These are phyloP conservation scores for Lasiodiplodia theobromae DNA, from an alignment of 2,329 filamentous ascomycete species.

Conservation along the genomic window DNA sequence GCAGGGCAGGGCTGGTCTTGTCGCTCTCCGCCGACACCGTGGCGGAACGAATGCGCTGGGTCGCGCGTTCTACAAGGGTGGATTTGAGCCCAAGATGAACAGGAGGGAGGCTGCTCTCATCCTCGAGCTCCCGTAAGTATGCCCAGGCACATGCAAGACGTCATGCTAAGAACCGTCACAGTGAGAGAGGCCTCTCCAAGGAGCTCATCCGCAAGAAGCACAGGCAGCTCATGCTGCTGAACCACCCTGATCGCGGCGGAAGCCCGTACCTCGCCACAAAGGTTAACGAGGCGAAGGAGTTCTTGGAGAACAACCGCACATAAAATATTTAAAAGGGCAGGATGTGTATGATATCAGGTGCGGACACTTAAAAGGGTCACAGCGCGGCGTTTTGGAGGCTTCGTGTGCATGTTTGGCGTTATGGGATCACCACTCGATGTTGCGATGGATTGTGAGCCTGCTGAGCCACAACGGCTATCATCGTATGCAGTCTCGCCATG, in stretches of 20 bases:
- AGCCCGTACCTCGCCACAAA: constrained; percentile 97
- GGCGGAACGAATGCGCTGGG: constrained; percentile 75
- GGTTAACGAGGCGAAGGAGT: constrained; percentile 97
- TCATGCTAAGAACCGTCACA: constrained; percentile 46
- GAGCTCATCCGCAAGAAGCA: constrained; percentile 96
- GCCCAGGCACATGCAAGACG: not conserved
- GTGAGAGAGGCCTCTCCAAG: constrained; percentile 85
- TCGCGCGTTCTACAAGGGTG: constrained; percentile 95
- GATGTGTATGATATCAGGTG: constrained; percentile 20
- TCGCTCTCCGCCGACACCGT: constrained; percentile 84
- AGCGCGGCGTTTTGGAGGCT: constrained; percentile 33
- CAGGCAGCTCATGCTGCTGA: constrained; percentile 92
- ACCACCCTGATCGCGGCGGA: constrained; percentile 96
- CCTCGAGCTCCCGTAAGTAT: constrained; percentile 80
- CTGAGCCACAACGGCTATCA: not conserved
- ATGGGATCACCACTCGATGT: constrained; percentile 31
- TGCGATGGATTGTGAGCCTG: constrained; percentile 2
- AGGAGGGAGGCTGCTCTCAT: constrained; percentile 90
- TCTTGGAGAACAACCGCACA: constrained; percentile 74
- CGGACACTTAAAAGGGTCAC: constrained; percentile 23
- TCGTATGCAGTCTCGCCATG: not conserved
- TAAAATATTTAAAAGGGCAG: not conserved
- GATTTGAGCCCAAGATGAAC: constrained; percentile 97
- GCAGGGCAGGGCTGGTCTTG: constrained; percentile 89
- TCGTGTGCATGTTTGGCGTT: constrained; percentile 31